Evolutionary conservation across 2,329 filamentous ascomycete species (phyloP), one percentile per base, ranked within the genome.

Genomic region (Colletotrichum sp.): DNA sequence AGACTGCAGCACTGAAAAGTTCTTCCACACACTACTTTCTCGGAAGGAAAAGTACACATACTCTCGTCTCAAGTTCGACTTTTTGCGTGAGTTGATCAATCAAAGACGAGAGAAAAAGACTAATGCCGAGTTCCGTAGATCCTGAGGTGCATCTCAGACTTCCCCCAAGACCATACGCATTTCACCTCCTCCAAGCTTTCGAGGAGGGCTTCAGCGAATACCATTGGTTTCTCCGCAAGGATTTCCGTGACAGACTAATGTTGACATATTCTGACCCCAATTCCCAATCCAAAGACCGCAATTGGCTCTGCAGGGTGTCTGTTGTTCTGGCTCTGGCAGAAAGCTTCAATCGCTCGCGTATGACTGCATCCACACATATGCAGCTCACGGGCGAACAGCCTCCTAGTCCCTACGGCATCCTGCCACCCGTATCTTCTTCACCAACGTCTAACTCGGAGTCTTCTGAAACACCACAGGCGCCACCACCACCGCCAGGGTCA

Each of bases 141-240:
- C 68, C 76, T 4, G 71, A 77, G 26, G 74, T 79, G 16, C 72
- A 74, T 1, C 77, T 78, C 24, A 71, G 77, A 36, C 68, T 79
- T 4, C 78, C 76, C 9, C 77, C 78, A 1, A 36, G 70, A 7
- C 77, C 72, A 18, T 78, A 78, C 24, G 72, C 78, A 5, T 68
- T 79, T 32, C 71, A 76, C 30, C 70, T 79, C 7, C 59, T 79
- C 8, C 32, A 74, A 6, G 63, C 75, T 1, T 79, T 79, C 22
- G 78, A 79, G 30, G 77, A 79, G 30, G 76, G 76, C 8, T 79
- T 79, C 28, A 69, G 78, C 39, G 78, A 78, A 32, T 79, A 79
- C n/a, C 78, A 79, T 60, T 79, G 76, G 74, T 77, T 74, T 32
- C 70, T 77, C 9, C 71, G 78, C 8, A 75, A 71, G 59, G 60